Base-by-base conservation (phyloP, 2,329 filamentous ascomycete genomes). In the Shiraia bambusicola region DNA sequence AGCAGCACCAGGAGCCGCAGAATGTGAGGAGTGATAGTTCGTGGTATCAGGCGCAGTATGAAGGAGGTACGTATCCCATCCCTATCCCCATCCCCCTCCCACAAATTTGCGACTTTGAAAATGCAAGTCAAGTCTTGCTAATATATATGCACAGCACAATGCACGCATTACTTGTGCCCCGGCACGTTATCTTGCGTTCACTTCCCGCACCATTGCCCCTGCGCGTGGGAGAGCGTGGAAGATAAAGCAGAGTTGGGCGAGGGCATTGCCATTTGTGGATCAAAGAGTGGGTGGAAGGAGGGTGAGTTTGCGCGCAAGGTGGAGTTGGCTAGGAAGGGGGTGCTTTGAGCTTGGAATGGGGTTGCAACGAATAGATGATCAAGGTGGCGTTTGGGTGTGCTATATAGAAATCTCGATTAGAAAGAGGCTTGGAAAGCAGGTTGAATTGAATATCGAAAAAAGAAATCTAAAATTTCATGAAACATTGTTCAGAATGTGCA, bases 191-290 rank as follows among this genome's bases (percentile, higher is more conserved):
- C 91, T 26, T 98, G 93, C 74, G 93, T 98, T 6, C 86, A 94
- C 67, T 93, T 95, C 73, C 91, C 93, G 1, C 92, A 97, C 68
- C 93, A 98, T 72, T 98, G 93, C 70, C 93, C 93, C 19, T 98
- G 93, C 72, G 78, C 89, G 2, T 95, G 87, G 76, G 68, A 78
- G 56, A 47, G 77, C 73, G 61, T 83, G 72, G 67, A 88, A 71
- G 58, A 84, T 70, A 71, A 88, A 77, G 64, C 83, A 69, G 77
- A 88, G 82, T 69, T 88, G 72, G 81, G 77, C 4, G 86, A 91
- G 3, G 87, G 87, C 0, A 81, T 82, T 54, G 79, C 85, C 28
- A 74, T 90, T 33, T 93, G 88, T 60, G 75, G 86, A 1, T 88
- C 83, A 31, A 88, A 83, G 60, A 86, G 87, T 2, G 87, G 88